Evolutionary conservation across 352 stramenopile species (phyloP).

Genomic region (Pythium apleroticum): DNA sequence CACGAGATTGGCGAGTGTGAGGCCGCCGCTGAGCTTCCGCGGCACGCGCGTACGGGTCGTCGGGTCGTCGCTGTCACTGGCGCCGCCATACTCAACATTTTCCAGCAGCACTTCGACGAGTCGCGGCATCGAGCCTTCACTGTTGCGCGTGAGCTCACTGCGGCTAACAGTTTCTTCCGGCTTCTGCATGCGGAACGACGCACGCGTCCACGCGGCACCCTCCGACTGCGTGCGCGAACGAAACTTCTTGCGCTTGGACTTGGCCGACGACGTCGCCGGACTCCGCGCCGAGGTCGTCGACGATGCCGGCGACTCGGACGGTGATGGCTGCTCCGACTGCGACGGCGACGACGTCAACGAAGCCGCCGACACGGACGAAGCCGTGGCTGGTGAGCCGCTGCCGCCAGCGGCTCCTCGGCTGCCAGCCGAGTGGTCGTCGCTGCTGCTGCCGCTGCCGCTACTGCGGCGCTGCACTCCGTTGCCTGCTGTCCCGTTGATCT

Average conservation of each 20-base stretch:
- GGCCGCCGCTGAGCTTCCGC: slow-evolving; percentile 13
- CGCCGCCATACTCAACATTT: slow-evolving; percentile 41
- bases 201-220: slow-evolving; percentile 67
- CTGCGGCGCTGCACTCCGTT: slow-evolving; percentile 15
- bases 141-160: slow-evolving; percentile 33
- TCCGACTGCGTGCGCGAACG: slow-evolving; percentile 77
- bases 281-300: slow-evolving; percentile 19
- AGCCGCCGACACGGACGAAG: slow-evolving; percentile 16
- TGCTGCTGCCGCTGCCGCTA: slow-evolving; percentile 26
- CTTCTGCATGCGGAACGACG: slow-evolving; percentile 58
- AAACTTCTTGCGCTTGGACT: slow-evolving; percentile 51
- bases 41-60: slow-evolving; percentile 10
- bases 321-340: slow-evolving; percentile 13
- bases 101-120: slow-evolving; percentile 49
- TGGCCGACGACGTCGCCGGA: slow-evolving; percentile 3
- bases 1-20: slow-evolving; percentile 8
- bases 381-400: slow-evolving; percentile 13
- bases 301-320: slow-evolving; percentile 8
- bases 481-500: slow-evolving; percentile 22
- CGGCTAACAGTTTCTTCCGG: slow-evolving; percentile 9
- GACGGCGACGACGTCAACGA: slow-evolving; percentile 17
- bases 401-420: slow-evolving; percentile 6
- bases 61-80: slow-evolving; percentile 27
- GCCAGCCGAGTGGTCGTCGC: slow-evolving; percentile 24
- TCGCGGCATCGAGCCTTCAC: slow-evolving; percentile 50